A percentile compares a stretch with the other conserved stretches of the same genome.
phyloP scores from a whole-genome alignment of 2,329 filamentous ascomycete species.

The Diaporthe nobilis region DNA sequence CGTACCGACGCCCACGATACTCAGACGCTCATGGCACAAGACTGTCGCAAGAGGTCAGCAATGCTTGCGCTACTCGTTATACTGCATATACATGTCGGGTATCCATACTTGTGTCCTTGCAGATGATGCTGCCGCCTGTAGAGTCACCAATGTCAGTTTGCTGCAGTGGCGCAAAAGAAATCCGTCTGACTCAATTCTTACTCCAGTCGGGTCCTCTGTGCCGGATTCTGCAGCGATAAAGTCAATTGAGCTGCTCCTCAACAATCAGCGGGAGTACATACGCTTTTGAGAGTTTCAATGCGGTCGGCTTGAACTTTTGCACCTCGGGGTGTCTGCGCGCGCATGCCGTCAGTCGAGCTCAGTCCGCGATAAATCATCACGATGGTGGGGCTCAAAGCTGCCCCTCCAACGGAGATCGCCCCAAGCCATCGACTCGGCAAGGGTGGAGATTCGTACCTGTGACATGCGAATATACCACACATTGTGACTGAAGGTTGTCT shows the following conservation, averaged over 20 bases:
- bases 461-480: slow-evolving; percentile 98
- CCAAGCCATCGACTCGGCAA: slow-evolving; percentile 45
- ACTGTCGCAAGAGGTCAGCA: slow-evolving; percentile 67
- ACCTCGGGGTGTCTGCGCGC: slow-evolving; percentile 86
- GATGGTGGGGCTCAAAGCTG: slow-evolving; percentile 49
- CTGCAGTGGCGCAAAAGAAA: slow-evolving; percentile 39
- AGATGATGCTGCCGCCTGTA: slow-evolving; percentile 87
- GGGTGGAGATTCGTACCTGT: slow-evolving; percentile 72
- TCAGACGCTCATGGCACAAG: slow-evolving; percentile 96
- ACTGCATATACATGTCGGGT: not conserved
- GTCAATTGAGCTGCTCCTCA: slow-evolving; percentile 55
- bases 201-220: slow-evolving; percentile 99
- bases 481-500: slow-evolving; percentile 62
- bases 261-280: slow-evolving; percentile 63
- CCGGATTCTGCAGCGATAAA: slow-evolving; percentile 76
- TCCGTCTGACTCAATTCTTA: slow-evolving; percentile 67
- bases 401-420: slow-evolving; percentile 53
- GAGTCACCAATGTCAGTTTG: slow-evolving; percentile 34
- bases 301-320: slow-evolving; percentile 95
- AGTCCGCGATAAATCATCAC: slow-evolving; percentile 35
- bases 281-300: slow-evolving; percentile 94
- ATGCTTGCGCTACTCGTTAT: slow-evolving; percentile 27
- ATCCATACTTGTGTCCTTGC: slow-evolving; percentile 88
- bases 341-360: slow-evolving; percentile 42
- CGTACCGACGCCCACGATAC: slow-evolving; percentile 96